Evolutionary conservation across 2,329 filamentous ascomycete genomes (phyloP).

Genomic region (Claviceps capensis): DNA sequence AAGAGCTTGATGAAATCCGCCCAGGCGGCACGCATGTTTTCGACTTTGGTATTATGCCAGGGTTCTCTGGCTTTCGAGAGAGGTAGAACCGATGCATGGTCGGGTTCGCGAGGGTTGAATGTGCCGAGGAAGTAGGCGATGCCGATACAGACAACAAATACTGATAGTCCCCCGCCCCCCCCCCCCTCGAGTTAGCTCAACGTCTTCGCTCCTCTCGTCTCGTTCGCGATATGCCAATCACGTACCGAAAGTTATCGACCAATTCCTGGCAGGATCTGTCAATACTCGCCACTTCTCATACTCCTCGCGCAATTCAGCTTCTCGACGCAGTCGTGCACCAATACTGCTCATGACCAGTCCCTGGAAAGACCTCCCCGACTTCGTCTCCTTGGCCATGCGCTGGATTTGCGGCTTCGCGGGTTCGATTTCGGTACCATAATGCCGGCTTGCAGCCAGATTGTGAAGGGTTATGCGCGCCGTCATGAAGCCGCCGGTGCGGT

Average conservation of each 20-base stretch:
- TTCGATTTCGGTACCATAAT: slow-evolving; percentile 23
- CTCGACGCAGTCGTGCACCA: slow-evolving; percentile 37
- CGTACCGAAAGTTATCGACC: slow-evolving; percentile 42
- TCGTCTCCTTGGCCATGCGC: slow-evolving; percentile 23
- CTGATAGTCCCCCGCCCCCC: slow-evolving; percentile 22
- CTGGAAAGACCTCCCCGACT: slow-evolving; percentile 32
- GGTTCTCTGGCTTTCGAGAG: slow-evolving; percentile 36
- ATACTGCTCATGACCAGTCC: slow-evolving; percentile 49
- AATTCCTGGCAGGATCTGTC: slow-evolving; percentile 29
- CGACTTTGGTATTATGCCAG: slow-evolving; percentile 42
- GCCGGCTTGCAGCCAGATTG: slow-evolving; percentile 12
- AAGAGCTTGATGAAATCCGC: slow-evolving; percentile 52
- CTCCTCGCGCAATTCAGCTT: slow-evolving; percentile 38
- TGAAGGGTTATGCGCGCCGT: slow-evolving; percentile 9
- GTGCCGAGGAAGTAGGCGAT: slow-evolving; percentile 47
- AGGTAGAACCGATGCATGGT: slow-evolving; percentile 44
- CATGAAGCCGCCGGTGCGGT: slow-evolving; percentile 7
- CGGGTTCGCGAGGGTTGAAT: slow-evolving; percentile 34
- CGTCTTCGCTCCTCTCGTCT: not conserved
- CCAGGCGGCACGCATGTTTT: slow-evolving; percentile 57
- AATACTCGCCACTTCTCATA: slow-evolving; percentile 29
- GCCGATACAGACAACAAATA: slow-evolving; percentile 36
- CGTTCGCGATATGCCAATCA: not conserved
- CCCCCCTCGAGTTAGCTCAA: slow-evolving; percentile 4
- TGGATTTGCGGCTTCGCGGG: slow-evolving; percentile 19